phyloP scores from a whole-genome alignment of 2,329 filamentous ascomycete genomes.

The Venturia nashicola region DNA sequence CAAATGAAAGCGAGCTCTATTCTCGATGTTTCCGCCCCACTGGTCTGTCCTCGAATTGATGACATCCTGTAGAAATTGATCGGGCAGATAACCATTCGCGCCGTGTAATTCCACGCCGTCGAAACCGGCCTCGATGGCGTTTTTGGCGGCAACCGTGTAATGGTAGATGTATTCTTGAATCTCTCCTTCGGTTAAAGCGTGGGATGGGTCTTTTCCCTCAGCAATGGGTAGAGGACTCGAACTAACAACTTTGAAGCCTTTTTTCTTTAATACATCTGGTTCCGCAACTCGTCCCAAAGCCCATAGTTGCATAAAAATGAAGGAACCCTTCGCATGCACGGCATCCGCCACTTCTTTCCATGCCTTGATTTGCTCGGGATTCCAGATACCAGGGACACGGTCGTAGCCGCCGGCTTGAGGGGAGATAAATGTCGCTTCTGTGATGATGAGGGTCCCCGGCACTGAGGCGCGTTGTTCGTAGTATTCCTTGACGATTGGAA shows the following conservation, averaged over 20 bases:
- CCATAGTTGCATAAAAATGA: constrained; percentile 52
- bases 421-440: constrained; percentile 43
- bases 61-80: constrained; percentile 50
- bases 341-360: constrained; percentile 51
- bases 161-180: constrained; percentile 25
- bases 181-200: constrained; percentile 26
- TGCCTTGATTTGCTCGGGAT: constrained; percentile 39
- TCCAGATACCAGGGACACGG: constrained; percentile 47
- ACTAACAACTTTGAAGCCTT: constrained; percentile 18
- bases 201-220: constrained; percentile 21
- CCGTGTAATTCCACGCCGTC: constrained; percentile 47
- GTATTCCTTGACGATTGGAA: constrained; percentile 8
- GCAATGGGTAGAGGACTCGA: constrained; percentile 22
- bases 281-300: constrained; percentile 44
- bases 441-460: constrained; percentile 45
- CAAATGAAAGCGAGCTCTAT: constrained; percentile 39
- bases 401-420: constrained; percentile 34
- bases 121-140: constrained; percentile 35
- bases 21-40: constrained; percentile 36
- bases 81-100: constrained; percentile 39
- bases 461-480: constrained; percentile 41
- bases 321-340: constrained; percentile 49
- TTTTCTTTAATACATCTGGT: constrained; percentile 21
- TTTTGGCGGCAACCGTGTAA: constrained; percentile 31
- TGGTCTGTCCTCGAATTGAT: constrained; percentile 41